These are phyloP conservation scores for Graphium sp. DNA, from an alignment of 2,329 filamentous ascomycete species.

Conservation along the genomic window DNA sequence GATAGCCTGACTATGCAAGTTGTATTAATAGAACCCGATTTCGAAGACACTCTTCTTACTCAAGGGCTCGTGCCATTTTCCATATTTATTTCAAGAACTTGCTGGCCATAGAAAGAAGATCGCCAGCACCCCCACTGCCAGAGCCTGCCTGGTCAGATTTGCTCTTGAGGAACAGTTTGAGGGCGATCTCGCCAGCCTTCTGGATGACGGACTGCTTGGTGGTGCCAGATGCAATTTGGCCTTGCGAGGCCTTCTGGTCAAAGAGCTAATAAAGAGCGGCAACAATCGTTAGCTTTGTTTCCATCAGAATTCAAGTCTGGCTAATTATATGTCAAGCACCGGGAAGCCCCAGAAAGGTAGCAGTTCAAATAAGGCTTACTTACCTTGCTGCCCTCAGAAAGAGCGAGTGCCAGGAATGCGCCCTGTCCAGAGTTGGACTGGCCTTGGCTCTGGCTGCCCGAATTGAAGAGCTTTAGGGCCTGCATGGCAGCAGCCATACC, in stretches of 20 bases:
- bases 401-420: slow-evolving; percentile 68
- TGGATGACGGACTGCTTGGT: slow-evolving; percentile 71
- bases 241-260: slow-evolving; percentile 36
- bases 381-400: slow-evolving; percentile 74
- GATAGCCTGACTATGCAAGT: no score
- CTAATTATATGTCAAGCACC: no score
- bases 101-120: slow-evolving; percentile 26
- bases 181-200: slow-evolving; percentile 66
- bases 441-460: slow-evolving; percentile 28
- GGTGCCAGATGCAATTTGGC: slow-evolving; percentile 35
- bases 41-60: no score
- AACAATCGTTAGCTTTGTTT: slow-evolving; percentile 1
- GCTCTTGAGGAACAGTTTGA: slow-evolving; percentile 84
- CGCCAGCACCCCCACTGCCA: slow-evolving; percentile 24
- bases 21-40: no score
- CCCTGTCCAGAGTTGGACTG: slow-evolving; percentile 33
- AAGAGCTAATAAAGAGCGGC: slow-evolving; percentile 33
- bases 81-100: slow-evolving; percentile 23
- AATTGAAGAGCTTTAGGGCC: slow-evolving; percentile 63
- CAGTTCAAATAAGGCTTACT: no score
- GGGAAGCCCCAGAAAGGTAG: no score
- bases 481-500: slow-evolving; percentile 68
- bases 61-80: not conserved
- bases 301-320: no score
- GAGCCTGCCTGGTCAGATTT: slow-evolving; percentile 33